A percentile compares a stretch with the other conserved stretches of the same genome.
These are phyloP conservation scores for Aspergillus sp. DNA, from an alignment of 2,329 filamentous ascomycete genomes.

Conservation along the genomic window DNA sequence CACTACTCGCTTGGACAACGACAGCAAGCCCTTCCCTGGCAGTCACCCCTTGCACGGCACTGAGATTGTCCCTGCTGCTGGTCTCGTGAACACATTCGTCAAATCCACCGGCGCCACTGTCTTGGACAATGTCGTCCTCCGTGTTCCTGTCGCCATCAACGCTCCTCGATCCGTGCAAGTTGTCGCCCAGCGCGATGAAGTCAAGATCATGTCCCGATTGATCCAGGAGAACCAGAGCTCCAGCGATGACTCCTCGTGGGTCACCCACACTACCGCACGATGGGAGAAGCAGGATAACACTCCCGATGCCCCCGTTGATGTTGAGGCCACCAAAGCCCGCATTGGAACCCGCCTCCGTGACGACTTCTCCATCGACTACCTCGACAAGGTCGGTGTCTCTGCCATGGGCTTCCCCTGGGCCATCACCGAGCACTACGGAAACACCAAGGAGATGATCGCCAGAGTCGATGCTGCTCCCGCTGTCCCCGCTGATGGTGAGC, in stretches of 20 bases:
- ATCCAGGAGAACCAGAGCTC: constrained; percentile 3
- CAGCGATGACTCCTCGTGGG: constrained; percentile 5
- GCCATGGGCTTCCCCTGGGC: constrained; percentile 41
- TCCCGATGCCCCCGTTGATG: constrained; percentile 5
- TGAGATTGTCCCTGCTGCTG: constrained; percentile 42
- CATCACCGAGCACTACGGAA: constrained; percentile 35
- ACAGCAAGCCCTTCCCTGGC: constrained; percentile 38
- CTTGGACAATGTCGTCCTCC: constrained; percentile 26
- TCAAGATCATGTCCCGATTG: constrained; percentile 32
- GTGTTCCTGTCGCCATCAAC: constrained; percentile 33
- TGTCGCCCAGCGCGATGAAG: constrained; percentile 22
- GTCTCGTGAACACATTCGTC: constrained; percentile 38
- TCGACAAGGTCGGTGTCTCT: constrained; percentile 35
- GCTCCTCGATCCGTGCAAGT: constrained; percentile 35
- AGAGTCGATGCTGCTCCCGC: constrained; percentile 33
- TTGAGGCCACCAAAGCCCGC: constrained; percentile 16
- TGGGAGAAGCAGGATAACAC: not conserved
- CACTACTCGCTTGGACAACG: constrained; percentile 32
- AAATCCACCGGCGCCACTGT: constrained; percentile 24
- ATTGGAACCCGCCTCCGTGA: constrained; percentile 22
- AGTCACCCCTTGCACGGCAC: constrained; percentile 39
- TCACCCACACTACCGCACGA: constrained; percentile 11
- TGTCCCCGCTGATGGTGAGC: not conserved
- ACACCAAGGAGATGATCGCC: constrained; percentile 37
- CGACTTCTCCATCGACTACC: constrained; percentile 35